Evolutionary conservation across 139 green algal genomes (phyloP).

Genomic region (Ostreobium quekettii): DNA sequence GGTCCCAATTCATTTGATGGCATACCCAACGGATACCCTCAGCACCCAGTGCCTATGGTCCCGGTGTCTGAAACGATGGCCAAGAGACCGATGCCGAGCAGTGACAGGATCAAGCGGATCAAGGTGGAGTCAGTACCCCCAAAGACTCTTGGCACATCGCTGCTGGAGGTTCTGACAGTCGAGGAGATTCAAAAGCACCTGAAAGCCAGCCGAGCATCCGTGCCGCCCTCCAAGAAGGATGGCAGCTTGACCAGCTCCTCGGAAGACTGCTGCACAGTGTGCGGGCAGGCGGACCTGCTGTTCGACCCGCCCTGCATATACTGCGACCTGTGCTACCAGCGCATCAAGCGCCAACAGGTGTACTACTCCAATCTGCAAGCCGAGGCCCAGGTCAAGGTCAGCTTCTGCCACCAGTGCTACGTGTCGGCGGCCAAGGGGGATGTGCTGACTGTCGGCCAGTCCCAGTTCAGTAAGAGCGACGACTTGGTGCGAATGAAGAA

Average conservation of each 20-base stretch:
- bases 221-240: constrained; percentile 22
- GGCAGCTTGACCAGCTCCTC: neutral
- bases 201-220: constrained; percentile 27
- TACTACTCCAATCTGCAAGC: constrained; percentile 44
- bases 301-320: constrained; percentile 94
- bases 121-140: too few relatives aligned
- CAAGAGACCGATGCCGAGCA: too few relatives aligned
- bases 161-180: constrained; percentile 83
- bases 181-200: constrained; percentile 75
- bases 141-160: constrained; percentile 71
- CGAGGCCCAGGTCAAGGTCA: neutral
- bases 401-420: constrained; percentile 4
- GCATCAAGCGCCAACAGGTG: constrained; percentile 87
- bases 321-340: constrained; percentile 75
- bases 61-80: too few relatives aligned
- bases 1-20: too few relatives aligned
- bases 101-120: too few relatives aligned
- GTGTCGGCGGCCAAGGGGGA: neutral
- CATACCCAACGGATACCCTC: too few relatives aligned
- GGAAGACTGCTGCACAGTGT: constrained; percentile 43
- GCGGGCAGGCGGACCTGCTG: constrained; percentile 62
- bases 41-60: too few relatives aligned
- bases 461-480: constrained; percentile 34
- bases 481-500: constrained; percentile 85
- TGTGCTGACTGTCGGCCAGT: constrained; percentile 17